These are phyloP conservation scores for Leccinum subtestaceum DNA, from an alignment of 768 basidiomycete species.

Conservation along the genomic window DNA sequence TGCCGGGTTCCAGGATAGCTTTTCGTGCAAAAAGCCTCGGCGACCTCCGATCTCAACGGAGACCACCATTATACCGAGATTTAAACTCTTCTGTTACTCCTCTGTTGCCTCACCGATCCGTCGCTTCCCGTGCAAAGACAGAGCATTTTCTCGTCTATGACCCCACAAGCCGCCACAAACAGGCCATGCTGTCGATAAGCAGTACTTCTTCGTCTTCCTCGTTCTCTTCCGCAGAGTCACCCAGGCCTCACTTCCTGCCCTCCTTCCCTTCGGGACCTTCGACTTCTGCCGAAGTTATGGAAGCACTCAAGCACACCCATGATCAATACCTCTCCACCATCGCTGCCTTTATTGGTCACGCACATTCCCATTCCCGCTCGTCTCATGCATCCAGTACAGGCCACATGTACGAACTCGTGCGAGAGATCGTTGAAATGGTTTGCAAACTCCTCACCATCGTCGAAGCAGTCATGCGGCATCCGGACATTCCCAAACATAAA, in stretches of 20 bases:
- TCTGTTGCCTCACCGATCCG: conserved; percentile 33
- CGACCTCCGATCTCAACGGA: conserved; percentile 42
- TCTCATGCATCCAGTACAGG: conserved; percentile 94
- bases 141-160: conserved; percentile 41
- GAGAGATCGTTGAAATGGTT: conserved; percentile 91
- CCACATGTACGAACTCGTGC: conserved; percentile 91
- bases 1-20: conserved; percentile 25
- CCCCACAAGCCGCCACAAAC: conserved; percentile 41
- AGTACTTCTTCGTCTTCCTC: conserved; percentile 73
- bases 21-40: conserved; percentile 52
- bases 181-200: conserved; percentile 53
- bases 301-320: conserved; percentile 78
- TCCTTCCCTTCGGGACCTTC: conserved; percentile 72
- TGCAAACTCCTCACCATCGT: conserved; percentile 89
- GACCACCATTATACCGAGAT: conserved; percentile 35
- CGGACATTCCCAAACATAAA: conserved; percentile 63
- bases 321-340: conserved; percentile 91
- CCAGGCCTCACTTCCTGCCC: conserved; percentile 42
- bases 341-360: conserved; percentile 96
- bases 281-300: conserved; percentile 64
- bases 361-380: conserved; percentile 85
- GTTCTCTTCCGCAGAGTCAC: conserved; percentile 60
- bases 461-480: conserved; percentile 80
- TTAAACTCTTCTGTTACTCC: conserved; percentile 35
- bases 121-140: conserved; percentile 32